These are phyloP conservation scores for Sporothrix inflata DNA, from an alignment of 2,329 filamentous ascomycete species.

Conservation along the genomic window DNA sequence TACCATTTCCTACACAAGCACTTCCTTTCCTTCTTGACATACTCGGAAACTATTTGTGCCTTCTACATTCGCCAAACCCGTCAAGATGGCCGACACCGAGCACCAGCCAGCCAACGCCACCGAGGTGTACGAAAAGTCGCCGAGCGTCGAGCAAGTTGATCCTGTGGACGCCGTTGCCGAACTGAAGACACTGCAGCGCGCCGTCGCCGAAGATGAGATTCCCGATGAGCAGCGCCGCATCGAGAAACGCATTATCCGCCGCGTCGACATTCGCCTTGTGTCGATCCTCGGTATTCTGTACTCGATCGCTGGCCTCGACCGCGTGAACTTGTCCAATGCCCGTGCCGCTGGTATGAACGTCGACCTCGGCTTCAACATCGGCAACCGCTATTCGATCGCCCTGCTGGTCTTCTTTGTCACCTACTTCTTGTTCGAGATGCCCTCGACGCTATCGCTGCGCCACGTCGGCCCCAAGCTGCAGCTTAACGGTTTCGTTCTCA, in stretches of 20 bases:
- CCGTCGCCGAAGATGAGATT: not conserved
- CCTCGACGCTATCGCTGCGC: slow-evolving; percentile 67
- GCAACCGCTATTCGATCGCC: slow-evolving; percentile 61
- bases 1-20: not conserved
- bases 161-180: not conserved
- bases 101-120: not conserved
- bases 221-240: slow-evolving; percentile 1
- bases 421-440: slow-evolving; percentile 64
- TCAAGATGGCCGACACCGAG: not conserved
- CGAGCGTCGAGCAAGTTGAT: not conserved
- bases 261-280: slow-evolving; percentile 36
- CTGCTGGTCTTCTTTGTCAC: slow-evolving; percentile 66
- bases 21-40: not conserved
- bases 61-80: not conserved
- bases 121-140: not conserved
- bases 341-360: slow-evolving; percentile 48
- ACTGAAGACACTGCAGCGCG: slow-evolving; percentile 3
- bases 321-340: slow-evolving; percentile 54
- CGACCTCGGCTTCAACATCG: slow-evolving; percentile 48
- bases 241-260: slow-evolving; percentile 17
- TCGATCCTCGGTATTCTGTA: slow-evolving; percentile 56
- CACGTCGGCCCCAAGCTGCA: slow-evolving; percentile 63
- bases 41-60: not conserved
- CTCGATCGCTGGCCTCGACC: slow-evolving; percentile 57
- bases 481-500: slow-evolving; percentile 63